Conservation (phyloP, 2,329 filamentous ascomycete species). For the Dothidotthia symphoricarpi region DNA sequence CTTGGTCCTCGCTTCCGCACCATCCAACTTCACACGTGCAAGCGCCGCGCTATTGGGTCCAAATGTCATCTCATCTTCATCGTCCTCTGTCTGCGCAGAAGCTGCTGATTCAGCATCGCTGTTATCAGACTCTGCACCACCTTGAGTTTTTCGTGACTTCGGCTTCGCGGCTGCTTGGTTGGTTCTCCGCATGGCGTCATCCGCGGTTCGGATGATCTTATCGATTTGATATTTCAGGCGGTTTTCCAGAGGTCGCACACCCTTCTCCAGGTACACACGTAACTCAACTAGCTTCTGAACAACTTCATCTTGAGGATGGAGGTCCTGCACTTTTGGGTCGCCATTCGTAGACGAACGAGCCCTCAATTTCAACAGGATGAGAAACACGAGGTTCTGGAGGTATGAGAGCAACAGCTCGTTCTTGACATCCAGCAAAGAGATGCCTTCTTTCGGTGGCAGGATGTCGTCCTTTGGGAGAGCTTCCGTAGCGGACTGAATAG, state of each 20-base stretch:
- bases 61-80: constrained; percentile 61
- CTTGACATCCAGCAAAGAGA: constrained; percentile 92
- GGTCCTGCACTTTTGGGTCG: constrained; percentile 37
- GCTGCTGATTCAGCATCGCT: constrained; percentile 36
- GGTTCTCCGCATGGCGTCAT: constrained; percentile 56
- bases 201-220: constrained; percentile 84
- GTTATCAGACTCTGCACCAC: constrained; percentile 44
- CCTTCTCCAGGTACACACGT: constrained; percentile 89
- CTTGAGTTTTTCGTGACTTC: constrained; percentile 33
- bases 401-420: constrained; percentile 97
- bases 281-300: constrained; percentile 87
- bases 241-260: constrained; percentile 83
- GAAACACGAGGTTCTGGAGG: constrained; percentile 86
- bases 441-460: constrained; percentile 76
- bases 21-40: constrained; percentile 27
- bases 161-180: constrained; percentile 24
- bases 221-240: constrained; percentile 95
- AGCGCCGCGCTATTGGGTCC: constrained; percentile 59
- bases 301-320: constrained; percentile 62
- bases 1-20: constrained; percentile 17
- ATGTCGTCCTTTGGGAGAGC: constrained; percentile 59
- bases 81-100: constrained; percentile 30
- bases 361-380: constrained; percentile 75
- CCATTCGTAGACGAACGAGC: constrained; percentile 30
- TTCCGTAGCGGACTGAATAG: constrained; percentile 60